Base-by-base conservation (phyloP, 176 grass and related monocot genomes). In the Phyllostachys edulis region DNA sequence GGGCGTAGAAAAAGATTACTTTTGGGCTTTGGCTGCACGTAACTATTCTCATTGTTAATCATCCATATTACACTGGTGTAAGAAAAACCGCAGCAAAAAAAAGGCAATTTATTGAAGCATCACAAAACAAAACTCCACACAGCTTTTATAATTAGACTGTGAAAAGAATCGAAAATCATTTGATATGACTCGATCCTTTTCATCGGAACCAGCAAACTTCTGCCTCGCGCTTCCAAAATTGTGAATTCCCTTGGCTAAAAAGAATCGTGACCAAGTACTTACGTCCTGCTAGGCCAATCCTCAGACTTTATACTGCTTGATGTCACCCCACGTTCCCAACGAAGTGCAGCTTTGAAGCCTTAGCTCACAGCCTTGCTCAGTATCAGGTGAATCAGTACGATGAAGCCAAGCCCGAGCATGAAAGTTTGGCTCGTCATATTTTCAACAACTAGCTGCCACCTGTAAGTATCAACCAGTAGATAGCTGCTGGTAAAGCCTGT, bases 401-500 rank as follows among this genome's bases (percentile, higher is more conserved):
- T 32, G 73, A 90, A 76, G 63, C 79, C 91, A 44, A 92, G 76
- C 63, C 76, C 89, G 5, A 93, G 36, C 85, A 93, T 56, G 87
- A 98, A 27, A 49, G 80, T 95, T 23, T 90, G 82, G 62, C 73
- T 81, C 16, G 83, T 98, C 71, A 95, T 63, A 73, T 77, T 71
- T 88, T 86, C 79, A 82, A 80, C 76, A 40, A 93, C 63, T 77
- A 77, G 85, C 83, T 75, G 80, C 91, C 75, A 98, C 93, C 93
- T 98, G 96, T 95, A 94, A 96, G 89, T 92, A 78, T 98, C 75
- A 98, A 95, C 96, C 96, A 98, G 96, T 93, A 90, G 91, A 98
- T 45, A 98, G 94, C 94, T 97, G 92, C 94, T 97, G 86, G 89
- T 92, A 94, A 94, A 97, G 87, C 93, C 96, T 98, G 96, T 95